Percentiles rank a stretch among this genome's conserved stretches.
Evolutionary conservation across 371 early-diverging fungal species (phyloP).

Genomic region (Mortierella sp.): DNA sequence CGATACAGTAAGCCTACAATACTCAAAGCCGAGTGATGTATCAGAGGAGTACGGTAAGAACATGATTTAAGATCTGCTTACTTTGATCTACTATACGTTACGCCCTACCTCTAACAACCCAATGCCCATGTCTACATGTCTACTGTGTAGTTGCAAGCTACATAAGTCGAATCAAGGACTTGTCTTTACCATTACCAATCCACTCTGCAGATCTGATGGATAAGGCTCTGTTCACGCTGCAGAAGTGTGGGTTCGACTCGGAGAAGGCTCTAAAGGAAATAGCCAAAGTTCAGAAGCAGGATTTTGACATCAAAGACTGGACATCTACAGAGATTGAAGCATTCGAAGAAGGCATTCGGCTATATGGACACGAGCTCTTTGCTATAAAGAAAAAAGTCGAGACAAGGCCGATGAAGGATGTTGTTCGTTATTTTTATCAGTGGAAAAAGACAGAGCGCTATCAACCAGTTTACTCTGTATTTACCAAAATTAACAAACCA

Average conservation of each 20-base stretch:
- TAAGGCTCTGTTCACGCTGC: conserved; percentile 70
- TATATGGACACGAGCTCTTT: conserved; percentile 80
- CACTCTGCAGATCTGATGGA: conserved; percentile 74
- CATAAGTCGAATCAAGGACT: conserved; percentile 59
- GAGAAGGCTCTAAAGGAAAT: conserved; percentile 69
- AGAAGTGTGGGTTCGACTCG: conserved; percentile 67
- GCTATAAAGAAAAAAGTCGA: conserved; percentile 68
- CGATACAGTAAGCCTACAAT: conserved; percentile 62
- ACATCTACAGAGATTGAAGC: conserved; percentile 65
- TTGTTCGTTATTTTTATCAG: conserved; percentile 77
- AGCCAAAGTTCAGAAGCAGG: conserved; percentile 60
- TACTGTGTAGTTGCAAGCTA: conserved; percentile 65
- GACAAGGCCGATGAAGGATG: conserved; percentile 71
- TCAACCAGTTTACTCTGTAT: conserved; percentile 76
- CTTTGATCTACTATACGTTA: too few species aligned
- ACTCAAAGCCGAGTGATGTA: conserved; percentile 57
- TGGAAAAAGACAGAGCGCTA: conserved; percentile 84
- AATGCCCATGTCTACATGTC: background rate
- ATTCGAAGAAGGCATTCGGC: conserved; percentile 78
- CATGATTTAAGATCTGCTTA: background rate
- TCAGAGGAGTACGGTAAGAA: conserved; percentile 59
- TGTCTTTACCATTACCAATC: conserved; percentile 58
- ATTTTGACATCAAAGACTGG: conserved; percentile 74
- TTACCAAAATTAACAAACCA: conserved; percentile 77
- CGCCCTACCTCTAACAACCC: background rate